phyloP scores from a whole-genome alignment of 2,329 filamentous ascomycete species.

The Ilyonectria sp. region DNA sequence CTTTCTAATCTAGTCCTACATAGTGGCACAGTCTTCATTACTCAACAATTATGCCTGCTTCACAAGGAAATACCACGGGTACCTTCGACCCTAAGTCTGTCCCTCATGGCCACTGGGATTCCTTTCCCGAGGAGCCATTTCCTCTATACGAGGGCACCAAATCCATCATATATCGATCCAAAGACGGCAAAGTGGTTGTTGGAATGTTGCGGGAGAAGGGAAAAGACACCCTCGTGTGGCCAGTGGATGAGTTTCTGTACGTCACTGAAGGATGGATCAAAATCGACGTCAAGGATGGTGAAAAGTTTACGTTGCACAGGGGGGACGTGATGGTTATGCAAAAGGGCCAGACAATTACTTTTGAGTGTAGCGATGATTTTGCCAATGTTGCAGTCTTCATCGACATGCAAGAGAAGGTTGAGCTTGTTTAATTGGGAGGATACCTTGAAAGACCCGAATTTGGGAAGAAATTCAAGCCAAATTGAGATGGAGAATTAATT shows the following conservation, averaged over 20 bases:
- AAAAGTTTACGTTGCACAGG: no score
- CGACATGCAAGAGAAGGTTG: no score
- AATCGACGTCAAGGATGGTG: constrained; percentile 7
- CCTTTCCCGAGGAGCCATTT: constrained; percentile 8
- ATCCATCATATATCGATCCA: constrained; percentile 10
- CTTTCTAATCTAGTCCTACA: no score
- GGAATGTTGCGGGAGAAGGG: constrained; percentile 5
- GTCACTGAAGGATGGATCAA: constrained; percentile 13
- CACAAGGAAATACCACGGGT: constrained; percentile 1
- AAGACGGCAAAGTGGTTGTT: constrained; percentile 10
- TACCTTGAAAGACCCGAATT: no score
- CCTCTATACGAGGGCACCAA: background rate
- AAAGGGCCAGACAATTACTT: no score
- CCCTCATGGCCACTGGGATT: constrained; percentile 12
- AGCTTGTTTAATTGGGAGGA: no score
- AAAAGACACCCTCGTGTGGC: constrained; percentile 10
- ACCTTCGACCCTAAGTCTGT: background rate
- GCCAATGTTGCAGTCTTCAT: no score
- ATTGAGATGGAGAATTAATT: no score
- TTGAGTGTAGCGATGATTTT: no score
- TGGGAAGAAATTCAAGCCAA: no score
- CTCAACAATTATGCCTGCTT: background rate
- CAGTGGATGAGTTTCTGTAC: constrained; percentile 13
- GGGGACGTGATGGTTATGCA: no score
- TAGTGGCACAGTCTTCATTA: no score